Conservation (phyloP, 1,139 yeast genomes). For the Spencermartinsiella ligniputridi region DNA sequence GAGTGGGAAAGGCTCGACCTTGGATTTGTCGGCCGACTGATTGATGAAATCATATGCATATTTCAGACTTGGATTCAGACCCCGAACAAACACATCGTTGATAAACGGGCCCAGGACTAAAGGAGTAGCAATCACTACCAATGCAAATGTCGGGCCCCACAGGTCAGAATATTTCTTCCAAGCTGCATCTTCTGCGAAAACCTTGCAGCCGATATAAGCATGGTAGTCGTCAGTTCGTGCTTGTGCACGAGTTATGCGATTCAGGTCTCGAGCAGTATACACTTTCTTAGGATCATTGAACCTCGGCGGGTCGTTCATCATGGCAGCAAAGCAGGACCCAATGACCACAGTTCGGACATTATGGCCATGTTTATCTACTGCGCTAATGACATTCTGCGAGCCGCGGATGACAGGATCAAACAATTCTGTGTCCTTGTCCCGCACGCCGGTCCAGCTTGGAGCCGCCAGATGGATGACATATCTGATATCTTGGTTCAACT, state of each 20-base stretch:
- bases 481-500: constrained; percentile 43
- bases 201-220: constrained; percentile 19
- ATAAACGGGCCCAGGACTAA: constrained; percentile 25
- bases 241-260: constrained; percentile 20
- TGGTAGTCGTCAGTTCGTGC: constrained; percentile 17
- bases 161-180: constrained; percentile 22
- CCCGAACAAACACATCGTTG: constrained; percentile 9
- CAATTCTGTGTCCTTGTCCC: constrained; percentile 24
- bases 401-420: constrained; percentile 23
- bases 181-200: constrained; percentile 24
- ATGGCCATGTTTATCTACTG: constrained; percentile 20
- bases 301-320: constrained; percentile 25
- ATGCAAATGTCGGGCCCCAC: constrained; percentile 12
- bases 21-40: constrained; percentile 2
- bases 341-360: constrained; percentile 20
- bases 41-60: constrained; percentile 4
- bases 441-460: constrained; percentile 27
- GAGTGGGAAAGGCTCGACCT: constrained; percentile 14
- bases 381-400: constrained; percentile 20
- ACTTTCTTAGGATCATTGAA: constrained; percentile 21
- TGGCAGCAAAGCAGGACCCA: constrained; percentile 26
- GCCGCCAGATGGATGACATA: constrained; percentile 57
- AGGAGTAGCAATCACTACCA: constrained; percentile 22
- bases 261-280: constrained; percentile 21
- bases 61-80: constrained; percentile 6